These are phyloP conservation scores for Venturiaceae sp. DNA, from an alignment of 2,329 filamentous ascomycete genomes.

Conservation along the genomic window DNA sequence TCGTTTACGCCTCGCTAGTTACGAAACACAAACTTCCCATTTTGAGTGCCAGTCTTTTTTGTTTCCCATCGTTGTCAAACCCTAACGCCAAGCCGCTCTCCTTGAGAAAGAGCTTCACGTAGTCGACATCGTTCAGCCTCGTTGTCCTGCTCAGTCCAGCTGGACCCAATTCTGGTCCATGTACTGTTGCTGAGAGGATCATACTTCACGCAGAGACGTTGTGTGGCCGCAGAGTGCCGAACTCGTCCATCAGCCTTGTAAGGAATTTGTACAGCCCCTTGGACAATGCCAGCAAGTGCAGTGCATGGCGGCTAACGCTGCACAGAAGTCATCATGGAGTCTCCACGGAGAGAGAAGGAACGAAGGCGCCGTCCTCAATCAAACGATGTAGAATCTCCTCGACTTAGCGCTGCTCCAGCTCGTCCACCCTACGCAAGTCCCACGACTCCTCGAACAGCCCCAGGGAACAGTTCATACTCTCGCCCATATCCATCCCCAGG, in stretches of 20 bases:
- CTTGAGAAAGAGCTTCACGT: neutral
- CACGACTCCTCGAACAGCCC: neutral
- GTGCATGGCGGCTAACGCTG: neutral
- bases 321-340: neutral
- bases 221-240: neutral
- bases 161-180: neutral
- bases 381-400: neutral
- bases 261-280: neutral
- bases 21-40: neutral
- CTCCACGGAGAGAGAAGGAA: neutral
- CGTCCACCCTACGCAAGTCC: constrained; percentile 1
- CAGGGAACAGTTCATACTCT: neutral
- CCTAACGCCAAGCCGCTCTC: neutral
- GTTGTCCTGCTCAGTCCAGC: neutral
- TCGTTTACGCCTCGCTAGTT: neutral
- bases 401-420: neutral
- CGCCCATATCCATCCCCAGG: constrained; percentile 32
- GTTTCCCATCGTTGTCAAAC: neutral
- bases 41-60: neutral
- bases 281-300: neutral
- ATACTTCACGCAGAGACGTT: neutral
- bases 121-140: too few species aligned
- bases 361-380: neutral
- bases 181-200: neutral
- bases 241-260: neutral